Evolutionary conservation across 2,329 filamentous ascomycete species (phyloP).

Genomic region (Nigrospora sphaerica): DNA sequence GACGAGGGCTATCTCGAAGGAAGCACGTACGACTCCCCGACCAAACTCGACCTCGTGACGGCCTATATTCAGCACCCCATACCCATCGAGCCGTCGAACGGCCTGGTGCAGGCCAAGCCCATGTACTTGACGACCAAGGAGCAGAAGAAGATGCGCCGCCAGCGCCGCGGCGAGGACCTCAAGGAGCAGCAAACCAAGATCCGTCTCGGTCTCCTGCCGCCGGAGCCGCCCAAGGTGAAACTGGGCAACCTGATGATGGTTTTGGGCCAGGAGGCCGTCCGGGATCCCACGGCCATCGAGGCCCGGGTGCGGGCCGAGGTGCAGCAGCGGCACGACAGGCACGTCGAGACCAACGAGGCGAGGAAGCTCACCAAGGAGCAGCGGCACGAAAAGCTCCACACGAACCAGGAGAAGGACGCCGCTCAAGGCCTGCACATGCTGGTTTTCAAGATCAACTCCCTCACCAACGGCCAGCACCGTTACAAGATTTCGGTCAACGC

Average conservation of each 20-base stretch:
- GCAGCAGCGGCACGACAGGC: slow-evolving; percentile 72
- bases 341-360: slow-evolving; percentile 72
- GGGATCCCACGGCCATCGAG: slow-evolving; percentile 95
- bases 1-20: slow-evolving; percentile 81
- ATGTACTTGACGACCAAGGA: slow-evolving; percentile 91
- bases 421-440: slow-evolving; percentile 77
- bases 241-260: slow-evolving; percentile 97
- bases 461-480: slow-evolving; percentile 88
- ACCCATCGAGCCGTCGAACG: slow-evolving; percentile 83
- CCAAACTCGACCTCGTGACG: slow-evolving; percentile 82
- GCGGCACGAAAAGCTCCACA: slow-evolving; percentile 71
- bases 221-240: slow-evolving; percentile 92
- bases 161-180: slow-evolving; percentile 83
- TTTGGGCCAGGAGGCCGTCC: slow-evolving; percentile 81
- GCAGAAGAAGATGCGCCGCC: slow-evolving; percentile 82
- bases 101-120: slow-evolving; percentile 71
- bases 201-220: slow-evolving; percentile 78
- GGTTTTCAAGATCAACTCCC: slow-evolving; percentile 81
- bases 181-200: slow-evolving; percentile 98
- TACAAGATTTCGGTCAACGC: slow-evolving; percentile 92
- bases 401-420: slow-evolving; percentile 82
- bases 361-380: slow-evolving; percentile 86
- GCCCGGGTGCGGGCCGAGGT: slow-evolving; percentile 91
- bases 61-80: slow-evolving; percentile 90
- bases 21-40: slow-evolving; percentile 58